Evolutionary conservation across 768 basidiomycete genomes (phyloP), one percentile per base, ranked within the genome.

Genomic region (Suillus paluster): DNA sequence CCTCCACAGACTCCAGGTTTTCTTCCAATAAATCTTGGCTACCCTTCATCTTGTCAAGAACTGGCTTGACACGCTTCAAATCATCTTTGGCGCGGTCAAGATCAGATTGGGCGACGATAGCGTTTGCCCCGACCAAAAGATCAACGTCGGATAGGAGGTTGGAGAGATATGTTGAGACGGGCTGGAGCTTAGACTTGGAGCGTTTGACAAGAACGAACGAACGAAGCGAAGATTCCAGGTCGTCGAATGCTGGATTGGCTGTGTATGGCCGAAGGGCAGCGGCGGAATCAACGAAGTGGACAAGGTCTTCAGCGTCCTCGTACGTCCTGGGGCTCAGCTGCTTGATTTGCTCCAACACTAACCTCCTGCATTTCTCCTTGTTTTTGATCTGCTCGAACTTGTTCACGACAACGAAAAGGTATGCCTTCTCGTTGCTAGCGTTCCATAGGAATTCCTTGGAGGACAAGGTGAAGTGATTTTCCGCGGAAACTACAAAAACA

Each of bases 361-460:
- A 76, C 45, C 92, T 84, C 69, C 87, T 86, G 77, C 97, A 99
- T 75, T 94, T 90, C 54, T 91, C 92, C 80, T 98, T 97, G 81
- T 98, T 92, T 73, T 88, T 86, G 78, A 99, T 97, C 73, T 94
- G 91, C 69, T 94, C 95, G 73, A 89, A 99, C 75, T 96, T 95
- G 84, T 99, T 99, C 74, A 98, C 97, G 59, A 99, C 97, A 72
- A 99, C 91, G 81, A 99, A 99, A 54, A 99, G 80, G 73, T 96
- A 97, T 0, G 97, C 95, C 81, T 99, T 99, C 79, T 99, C 97
- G 68, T 94, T 91, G 79, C 91, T 92, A 2, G 97, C 95, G 68
- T 87, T 94, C 80, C 80, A 85, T 52, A 99, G 83, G 83, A 99
- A 98, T 74, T 98, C 95, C 73, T 91, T 93, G 15, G 95, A 91